These are phyloP conservation scores for Trametes elegans DNA, from an alignment of 768 basidiomycete species.

Conservation along the genomic window DNA sequence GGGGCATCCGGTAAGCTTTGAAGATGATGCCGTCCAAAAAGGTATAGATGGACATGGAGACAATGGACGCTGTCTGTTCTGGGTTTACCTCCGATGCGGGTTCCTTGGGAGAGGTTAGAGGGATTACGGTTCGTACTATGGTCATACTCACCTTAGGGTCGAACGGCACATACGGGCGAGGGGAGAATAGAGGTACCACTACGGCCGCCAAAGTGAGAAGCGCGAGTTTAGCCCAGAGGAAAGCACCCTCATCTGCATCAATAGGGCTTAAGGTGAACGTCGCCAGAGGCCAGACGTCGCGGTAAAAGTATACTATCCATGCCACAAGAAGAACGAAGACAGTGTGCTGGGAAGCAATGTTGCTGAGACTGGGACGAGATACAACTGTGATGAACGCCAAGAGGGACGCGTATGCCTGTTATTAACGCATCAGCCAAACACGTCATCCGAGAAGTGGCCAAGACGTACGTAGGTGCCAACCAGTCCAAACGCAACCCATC, in stretches of 20 bases:
- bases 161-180: slow-evolving; percentile 56
- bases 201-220: slow-evolving; percentile 45
- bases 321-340: slow-evolving; percentile 45
- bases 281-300: slow-evolving; percentile 58
- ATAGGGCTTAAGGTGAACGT: slow-evolving; percentile 49
- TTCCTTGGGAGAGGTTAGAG: too few species aligned
- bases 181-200: slow-evolving; percentile 52
- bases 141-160: slow-evolving; percentile 58
- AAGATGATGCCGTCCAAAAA: slow-evolving; percentile 55
- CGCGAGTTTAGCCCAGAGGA: slow-evolving; percentile 55
- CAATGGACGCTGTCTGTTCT: slow-evolving; percentile 31
- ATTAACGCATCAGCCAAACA: slow-evolving; percentile 20
- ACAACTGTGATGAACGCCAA: slow-evolving; percentile 24
- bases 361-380: slow-evolving; percentile 10
- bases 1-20: slow-evolving; percentile 41
- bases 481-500: slow-evolving; percentile 14
- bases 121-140: neutral
- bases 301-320: slow-evolving; percentile 50
- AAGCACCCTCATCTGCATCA: slow-evolving; percentile 46
- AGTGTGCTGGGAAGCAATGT: slow-evolving; percentile 42
- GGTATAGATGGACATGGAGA: slow-evolving; percentile 41
- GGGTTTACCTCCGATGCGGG: slow-evolving; percentile 25
- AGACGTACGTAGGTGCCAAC: slow-evolving; percentile 20
- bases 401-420: slow-evolving; percentile 26
- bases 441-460: neutral